Evolutionary conservation across 225 moss, liverwort and hornwort genomes (phyloP), one percentile per base, ranked within the genome.

Genomic region (Pleurozium schreberi): DNA sequence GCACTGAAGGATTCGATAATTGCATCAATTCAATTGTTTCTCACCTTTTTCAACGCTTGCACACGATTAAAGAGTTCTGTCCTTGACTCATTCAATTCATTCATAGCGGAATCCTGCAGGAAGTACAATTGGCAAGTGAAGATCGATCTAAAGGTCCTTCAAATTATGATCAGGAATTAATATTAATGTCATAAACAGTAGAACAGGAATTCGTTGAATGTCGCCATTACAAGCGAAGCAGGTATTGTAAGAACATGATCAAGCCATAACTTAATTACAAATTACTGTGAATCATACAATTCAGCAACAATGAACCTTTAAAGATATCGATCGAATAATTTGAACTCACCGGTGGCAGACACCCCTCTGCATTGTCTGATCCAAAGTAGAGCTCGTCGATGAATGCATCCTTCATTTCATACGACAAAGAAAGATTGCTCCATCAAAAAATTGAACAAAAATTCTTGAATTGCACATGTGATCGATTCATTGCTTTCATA

Each of bases 31-130:
- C n/a, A n/a, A n/a, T 75, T 20, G 21, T 81, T 53, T 61, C 84
- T 68, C 52, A 97, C 97, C 92, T 95, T 97, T 84, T 96, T 97
- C 64, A 97, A 71, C 38, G 83, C 90, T 66, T 95, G 94, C 68
- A 97, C 97, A 34, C 96, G 96, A 38, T 85, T 92, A 9, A 91
- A 91, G 21, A 97, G 92, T 71, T 97, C 95, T 6, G 95, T 91
- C 90, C 95, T 93, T 30, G 97, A 95, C 83, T 96, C 95, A 75
- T 94, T 93, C 90, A 95, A 88, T 49, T 93, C 95, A 83, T 89
- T 92, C 87, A 89, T 25, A 8, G 74, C 87, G 5, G 86, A 26
- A 59, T 88, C 90, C 93, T 93, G 88, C 74, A 82, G 4, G 30
- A 80, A 12, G 38, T 9, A 25, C 53, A 66, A 87, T 61, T n/a